phyloP scores from a whole-genome alignment of 1,284 basidiomycete species.

The Heterobasidion annosum region DNA sequence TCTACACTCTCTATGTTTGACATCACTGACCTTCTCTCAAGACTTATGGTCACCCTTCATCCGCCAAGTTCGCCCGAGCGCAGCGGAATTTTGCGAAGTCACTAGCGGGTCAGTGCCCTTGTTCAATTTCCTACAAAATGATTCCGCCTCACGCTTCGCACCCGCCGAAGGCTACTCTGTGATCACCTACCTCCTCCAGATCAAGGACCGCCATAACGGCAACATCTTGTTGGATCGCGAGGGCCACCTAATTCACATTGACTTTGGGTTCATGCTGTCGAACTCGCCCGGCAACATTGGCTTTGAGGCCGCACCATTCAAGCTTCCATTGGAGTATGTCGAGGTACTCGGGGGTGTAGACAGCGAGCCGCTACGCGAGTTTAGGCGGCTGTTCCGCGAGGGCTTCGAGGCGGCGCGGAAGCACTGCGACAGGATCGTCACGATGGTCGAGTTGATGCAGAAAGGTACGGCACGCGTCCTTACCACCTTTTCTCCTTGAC shows the following conservation, averaged over 20 bases:
- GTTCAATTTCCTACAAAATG: background rate
- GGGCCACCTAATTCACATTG: constrained; percentile 92
- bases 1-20: background rate
- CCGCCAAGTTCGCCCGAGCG: constrained; percentile 78
- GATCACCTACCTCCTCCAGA: constrained; percentile 92
- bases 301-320: constrained; percentile 99
- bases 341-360: constrained; percentile 91
- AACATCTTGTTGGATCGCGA: constrained; percentile 96
- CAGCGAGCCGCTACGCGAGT: constrained; percentile 74
- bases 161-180: constrained; percentile 76
- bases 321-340: constrained; percentile 90
- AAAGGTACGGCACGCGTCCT: constrained; percentile 45
- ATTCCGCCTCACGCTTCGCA: background rate
- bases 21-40: constrained; percentile 19
- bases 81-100: constrained; percentile 93
- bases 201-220: constrained; percentile 98
- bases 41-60: constrained; percentile 88
- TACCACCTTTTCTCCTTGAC: background rate
- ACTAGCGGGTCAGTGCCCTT: constrained; percentile 57
- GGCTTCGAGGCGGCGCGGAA: constrained; percentile 93
- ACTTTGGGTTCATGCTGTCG: constrained; percentile 98
- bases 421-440: constrained; percentile 95
- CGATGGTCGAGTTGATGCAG: constrained; percentile 95
- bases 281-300: constrained; percentile 97
- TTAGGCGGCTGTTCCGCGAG: constrained; percentile 82